These are phyloP conservation scores for Sporothrix brasiliensis DNA, from an alignment of 2,329 filamentous ascomycete genomes.

Conservation along the genomic window DNA sequence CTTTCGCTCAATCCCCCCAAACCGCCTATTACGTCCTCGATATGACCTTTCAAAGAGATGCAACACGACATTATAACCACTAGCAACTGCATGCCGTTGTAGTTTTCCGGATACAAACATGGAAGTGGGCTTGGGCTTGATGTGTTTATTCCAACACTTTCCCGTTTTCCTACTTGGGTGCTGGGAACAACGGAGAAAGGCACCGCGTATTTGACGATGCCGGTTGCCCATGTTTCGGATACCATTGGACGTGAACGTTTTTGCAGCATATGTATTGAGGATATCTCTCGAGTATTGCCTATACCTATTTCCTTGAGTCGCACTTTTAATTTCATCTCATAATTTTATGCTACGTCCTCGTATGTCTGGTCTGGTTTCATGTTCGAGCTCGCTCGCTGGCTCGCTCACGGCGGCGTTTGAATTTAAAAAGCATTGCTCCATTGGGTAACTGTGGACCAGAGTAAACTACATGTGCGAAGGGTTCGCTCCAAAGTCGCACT, in stretches of 20 bases:
- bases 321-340: background rate
- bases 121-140: background rate
- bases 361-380: too few relatives aligned
- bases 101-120: background rate
- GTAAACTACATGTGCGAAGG: background rate
- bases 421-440: too few relatives aligned
- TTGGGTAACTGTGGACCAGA: background rate
- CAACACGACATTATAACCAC: conserved; percentile 13
- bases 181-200: background rate
- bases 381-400: background rate
- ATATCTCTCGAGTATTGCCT: background rate
- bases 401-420: background rate
- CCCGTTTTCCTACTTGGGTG: background rate
- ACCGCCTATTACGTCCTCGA: conserved; percentile 1
- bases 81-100: too few relatives aligned
- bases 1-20: background rate
- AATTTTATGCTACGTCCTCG: background rate
- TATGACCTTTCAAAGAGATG: background rate
- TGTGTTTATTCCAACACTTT: background rate
- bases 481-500: background rate
- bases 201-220: background rate
- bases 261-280: conserved; percentile 19
- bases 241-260: background rate
- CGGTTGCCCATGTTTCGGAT: background rate
- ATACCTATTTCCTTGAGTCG: conserved; percentile 6